Evolutionary conservation across 345 rosid species (phyloP).

Genomic region (sweet orange (Citrus sinensis)): DNA sequence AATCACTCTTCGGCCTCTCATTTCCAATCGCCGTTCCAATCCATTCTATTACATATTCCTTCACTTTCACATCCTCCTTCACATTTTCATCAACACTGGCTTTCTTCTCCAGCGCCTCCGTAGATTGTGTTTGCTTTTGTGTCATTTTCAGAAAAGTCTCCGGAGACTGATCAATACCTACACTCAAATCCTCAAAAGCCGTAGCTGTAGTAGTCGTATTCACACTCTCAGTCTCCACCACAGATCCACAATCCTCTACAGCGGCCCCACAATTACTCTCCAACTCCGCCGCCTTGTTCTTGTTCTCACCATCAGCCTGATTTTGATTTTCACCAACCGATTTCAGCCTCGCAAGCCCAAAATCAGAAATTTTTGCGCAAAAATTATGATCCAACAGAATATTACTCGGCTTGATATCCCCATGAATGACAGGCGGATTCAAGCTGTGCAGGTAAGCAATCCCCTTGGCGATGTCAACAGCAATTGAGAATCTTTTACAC

Average conservation of each 20-base stretch:
- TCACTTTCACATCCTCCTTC: constrained; percentile 40
- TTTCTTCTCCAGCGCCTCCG: constrained; percentile 31
- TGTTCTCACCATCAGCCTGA: constrained; percentile 27
- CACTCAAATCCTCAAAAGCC: constrained; percentile 58
- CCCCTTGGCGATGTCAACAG: constrained; percentile 67
- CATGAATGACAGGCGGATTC: constrained; percentile 75
- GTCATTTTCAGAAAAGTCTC: constrained; percentile 31
- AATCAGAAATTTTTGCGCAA: constrained; percentile 75
- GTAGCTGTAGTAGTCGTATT: constrained; percentile 55
- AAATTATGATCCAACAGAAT: constrained; percentile 65
- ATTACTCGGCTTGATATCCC: constrained; percentile 89
- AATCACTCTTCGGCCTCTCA: constrained; percentile 73
- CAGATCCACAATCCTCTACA: constrained; percentile 65
- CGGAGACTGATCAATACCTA: constrained; percentile 65
- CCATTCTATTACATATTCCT: constrained; percentile 93
- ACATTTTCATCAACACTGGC: constrained; percentile 78
- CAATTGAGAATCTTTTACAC: constrained; percentile 53
- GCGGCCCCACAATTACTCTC: constrained; percentile 32
- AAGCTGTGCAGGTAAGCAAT: constrained; percentile 65
- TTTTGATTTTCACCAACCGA: constrained; percentile 28
- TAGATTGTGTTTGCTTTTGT: background rate
- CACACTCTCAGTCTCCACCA: constrained; percentile 68
- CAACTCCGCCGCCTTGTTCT: constrained; percentile 23
- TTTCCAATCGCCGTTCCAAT: constrained; percentile 78
- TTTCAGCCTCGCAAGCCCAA: constrained; percentile 79